phyloP scores from a whole-genome alignment of 2,329 filamentous ascomycete genomes.

The Cucurbitaria berberidis region DNA sequence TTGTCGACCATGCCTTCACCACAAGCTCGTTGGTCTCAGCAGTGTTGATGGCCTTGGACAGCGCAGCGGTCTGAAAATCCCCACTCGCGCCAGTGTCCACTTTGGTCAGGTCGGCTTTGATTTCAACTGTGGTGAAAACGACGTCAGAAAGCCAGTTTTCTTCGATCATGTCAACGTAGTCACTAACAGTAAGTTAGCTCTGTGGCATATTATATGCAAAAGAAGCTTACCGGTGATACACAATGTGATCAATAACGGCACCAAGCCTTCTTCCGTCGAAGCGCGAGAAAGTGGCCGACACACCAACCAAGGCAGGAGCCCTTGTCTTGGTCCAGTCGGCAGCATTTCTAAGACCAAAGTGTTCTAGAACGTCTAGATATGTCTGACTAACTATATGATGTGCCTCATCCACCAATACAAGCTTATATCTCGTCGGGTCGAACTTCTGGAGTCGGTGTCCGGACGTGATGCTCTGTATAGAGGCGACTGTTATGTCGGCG shows the following conservation, averaged over 20 bases:
- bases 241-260: conserved; percentile 88
- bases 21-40: conserved; percentile 80
- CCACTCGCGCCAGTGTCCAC: conserved; percentile 70
- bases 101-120: conserved; percentile 76
- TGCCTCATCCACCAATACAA: conserved; percentile 92
- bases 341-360: conserved; percentile 73
- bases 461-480: conserved; percentile 82
- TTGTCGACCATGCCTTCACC: conserved; percentile 83
- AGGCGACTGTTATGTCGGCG: conserved; percentile 93
- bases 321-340: conserved; percentile 41
- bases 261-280: conserved; percentile 86
- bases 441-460: conserved; percentile 81
- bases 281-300: conserved; percentile 81
- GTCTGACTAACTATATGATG: conserved; percentile 90
- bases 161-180: conserved; percentile 80
- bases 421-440: conserved; percentile 79
- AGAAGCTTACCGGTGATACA: conserved; percentile 75
- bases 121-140: conserved; percentile 91
- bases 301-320: conserved; percentile 73
- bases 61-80: conserved; percentile 79
- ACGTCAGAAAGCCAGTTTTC: conserved; percentile 92
- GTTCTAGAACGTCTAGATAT: conserved; percentile 76
- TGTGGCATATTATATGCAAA: too few species aligned
- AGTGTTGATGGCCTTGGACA: conserved; percentile 85
- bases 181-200: conserved; percentile 45